Percentiles rank a stretch among this genome's conserved stretches.
These are phyloP conservation scores for Triangularia verruculosa DNA, from an alignment of 2,329 filamentous ascomycete genomes.

Conservation along the genomic window DNA sequence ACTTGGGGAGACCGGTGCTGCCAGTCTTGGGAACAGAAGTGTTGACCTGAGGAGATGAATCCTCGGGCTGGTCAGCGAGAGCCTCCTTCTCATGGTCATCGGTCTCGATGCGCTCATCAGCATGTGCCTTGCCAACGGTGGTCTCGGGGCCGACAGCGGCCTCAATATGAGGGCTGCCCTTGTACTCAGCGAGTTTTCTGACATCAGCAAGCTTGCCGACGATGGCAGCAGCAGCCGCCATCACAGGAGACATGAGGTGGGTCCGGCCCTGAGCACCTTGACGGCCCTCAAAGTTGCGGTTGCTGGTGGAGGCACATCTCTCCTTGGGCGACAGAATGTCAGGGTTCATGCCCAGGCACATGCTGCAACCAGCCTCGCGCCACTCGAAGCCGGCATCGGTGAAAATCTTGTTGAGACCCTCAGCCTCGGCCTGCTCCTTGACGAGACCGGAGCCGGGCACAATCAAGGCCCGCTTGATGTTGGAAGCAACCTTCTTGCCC, in stretches of 20 bases:
- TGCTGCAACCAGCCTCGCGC: conserved; percentile 97
- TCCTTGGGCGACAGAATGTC: conserved; percentile 92
- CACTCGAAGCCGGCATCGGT: conserved; percentile 90
- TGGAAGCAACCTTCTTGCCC: conserved; percentile 80
- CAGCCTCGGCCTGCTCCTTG: conserved; percentile 84
- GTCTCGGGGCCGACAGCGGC: conserved; percentile 42
- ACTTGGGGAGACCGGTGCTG: conserved; percentile 73
- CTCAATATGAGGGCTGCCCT: conserved; percentile 58
- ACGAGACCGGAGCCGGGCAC: conserved; percentile 94
- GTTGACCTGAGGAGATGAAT: conserved; percentile 64
- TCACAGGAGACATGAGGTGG: conserved; percentile 94
- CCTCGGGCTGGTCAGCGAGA: conserved; percentile 59
- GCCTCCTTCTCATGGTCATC: conserved; percentile 53
- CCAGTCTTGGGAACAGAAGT: conserved; percentile 47
- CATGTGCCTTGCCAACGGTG: conserved; percentile 41
- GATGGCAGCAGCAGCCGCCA: conserved; percentile 89
- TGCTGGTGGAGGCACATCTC: conserved; percentile 91
- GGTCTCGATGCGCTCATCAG: conserved; percentile 51
- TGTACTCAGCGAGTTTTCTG: conserved; percentile 67
- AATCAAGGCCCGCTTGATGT: conserved; percentile 92
- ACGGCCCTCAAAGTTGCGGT: conserved; percentile 95
- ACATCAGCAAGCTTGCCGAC: conserved; percentile 91
- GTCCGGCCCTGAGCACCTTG: conserved; percentile 90
- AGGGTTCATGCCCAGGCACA: conserved; percentile 99
- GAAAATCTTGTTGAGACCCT: conserved; percentile 93